Conservation (phyloP, 2,329 filamentous ascomycete species). For the Penicillium sp. region DNA sequence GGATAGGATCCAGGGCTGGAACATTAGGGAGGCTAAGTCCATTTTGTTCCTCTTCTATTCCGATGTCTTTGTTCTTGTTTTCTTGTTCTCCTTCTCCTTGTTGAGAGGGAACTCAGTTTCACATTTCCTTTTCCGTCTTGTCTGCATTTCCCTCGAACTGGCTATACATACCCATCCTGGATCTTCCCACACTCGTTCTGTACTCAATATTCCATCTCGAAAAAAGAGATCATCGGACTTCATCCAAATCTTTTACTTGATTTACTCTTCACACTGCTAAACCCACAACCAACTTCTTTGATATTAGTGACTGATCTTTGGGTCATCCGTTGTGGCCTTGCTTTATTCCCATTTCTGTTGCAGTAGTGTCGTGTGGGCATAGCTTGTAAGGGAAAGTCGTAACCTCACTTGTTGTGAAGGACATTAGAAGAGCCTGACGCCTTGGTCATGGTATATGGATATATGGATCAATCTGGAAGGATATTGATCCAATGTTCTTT, state of each 20-base stretch:
- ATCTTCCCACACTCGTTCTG: slow-evolving; percentile 1
- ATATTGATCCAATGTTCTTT: neutral
- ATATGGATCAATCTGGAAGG: neutral
- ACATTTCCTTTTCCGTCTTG: neutral
- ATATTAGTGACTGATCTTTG: too few species aligned
- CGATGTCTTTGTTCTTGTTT: neutral
- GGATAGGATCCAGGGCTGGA: neutral
- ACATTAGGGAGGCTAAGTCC: neutral
- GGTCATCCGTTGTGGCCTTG: neutral
- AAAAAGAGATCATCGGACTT: neutral
- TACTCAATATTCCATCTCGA: neutral
- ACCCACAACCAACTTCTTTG: neutral
- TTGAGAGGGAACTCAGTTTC: neutral
- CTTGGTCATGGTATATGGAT: neutral
- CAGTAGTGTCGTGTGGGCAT: neutral
- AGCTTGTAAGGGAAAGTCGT: neutral
- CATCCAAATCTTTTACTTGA: neutral
- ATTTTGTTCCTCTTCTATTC: neutral
- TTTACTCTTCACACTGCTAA: neutral
- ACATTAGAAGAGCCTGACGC: neutral
- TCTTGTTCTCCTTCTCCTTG: too few species aligned
- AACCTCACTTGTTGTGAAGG: neutral
- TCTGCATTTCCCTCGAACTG: neutral
- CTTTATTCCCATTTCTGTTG: neutral
- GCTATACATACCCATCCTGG: neutral